Percentiles rank a stretch among this genome's conserved stretches.
Evolutionary conservation across 352 stramenopile species (phyloP).

Genomic region (Phytophthora uliginosa): DNA sequence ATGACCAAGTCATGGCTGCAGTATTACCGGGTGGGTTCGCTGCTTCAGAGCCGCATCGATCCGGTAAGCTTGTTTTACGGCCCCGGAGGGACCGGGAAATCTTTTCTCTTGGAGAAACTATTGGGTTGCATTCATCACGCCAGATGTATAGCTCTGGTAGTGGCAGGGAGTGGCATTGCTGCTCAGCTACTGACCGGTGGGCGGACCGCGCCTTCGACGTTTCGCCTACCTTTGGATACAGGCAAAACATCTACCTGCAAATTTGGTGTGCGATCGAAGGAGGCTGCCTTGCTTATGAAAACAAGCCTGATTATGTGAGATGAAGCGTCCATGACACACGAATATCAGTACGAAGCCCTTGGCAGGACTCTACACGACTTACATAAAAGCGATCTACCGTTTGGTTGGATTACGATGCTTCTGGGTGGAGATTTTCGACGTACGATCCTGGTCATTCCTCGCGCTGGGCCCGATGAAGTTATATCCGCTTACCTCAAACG

Average conservation of each 20-base stretch:
- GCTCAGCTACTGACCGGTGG: background rate
- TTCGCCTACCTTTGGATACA: background rate
- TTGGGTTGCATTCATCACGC: background rate
- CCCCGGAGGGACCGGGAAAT: conserved; percentile 1
- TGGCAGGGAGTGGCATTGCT: conserved; percentile 3
- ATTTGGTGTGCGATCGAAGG: background rate
- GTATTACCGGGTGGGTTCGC: too few relatives aligned
- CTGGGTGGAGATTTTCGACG: conserved; percentile 7
- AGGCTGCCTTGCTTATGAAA: background rate
- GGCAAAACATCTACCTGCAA: background rate
- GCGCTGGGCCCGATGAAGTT: background rate
- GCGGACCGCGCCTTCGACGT: background rate
- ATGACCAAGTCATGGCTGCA: background rate
- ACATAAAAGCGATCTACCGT: conserved; percentile 4
- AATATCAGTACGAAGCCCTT: conserved; percentile 6
- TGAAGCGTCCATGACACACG: conserved; percentile 6
- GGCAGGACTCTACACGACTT: conserved; percentile 5
- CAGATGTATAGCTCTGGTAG: background rate
- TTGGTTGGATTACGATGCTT: conserved; percentile 14
- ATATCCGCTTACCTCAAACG: conserved; percentile 3
- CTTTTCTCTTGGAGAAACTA: background rate
- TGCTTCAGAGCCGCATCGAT: too few relatives aligned
- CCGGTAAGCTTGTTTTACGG: background rate
- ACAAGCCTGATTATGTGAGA: conserved; percentile 6
- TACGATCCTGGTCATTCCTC: conserved; percentile 3